phyloP scores from a whole-genome alignment of 2,329 filamentous ascomycete species.

The Saccharata proteae region DNA sequence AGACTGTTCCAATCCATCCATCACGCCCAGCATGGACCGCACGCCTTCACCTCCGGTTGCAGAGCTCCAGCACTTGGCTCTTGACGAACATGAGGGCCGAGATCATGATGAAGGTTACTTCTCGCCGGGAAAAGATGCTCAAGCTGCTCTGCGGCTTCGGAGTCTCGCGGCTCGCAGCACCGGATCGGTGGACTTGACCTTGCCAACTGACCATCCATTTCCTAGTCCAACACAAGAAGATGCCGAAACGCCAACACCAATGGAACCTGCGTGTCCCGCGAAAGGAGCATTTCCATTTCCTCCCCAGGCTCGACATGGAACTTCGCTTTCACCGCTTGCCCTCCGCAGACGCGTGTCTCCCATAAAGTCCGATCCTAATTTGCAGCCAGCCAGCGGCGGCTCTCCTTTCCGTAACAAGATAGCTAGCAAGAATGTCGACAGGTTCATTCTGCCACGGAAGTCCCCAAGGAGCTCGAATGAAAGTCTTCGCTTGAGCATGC shows the following conservation, averaged over 20 bases:
- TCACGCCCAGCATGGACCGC: too few species aligned
- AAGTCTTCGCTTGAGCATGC: conserved; percentile 41
- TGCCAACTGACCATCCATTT: conserved; percentile 2
- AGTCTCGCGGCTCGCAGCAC: too few species aligned
- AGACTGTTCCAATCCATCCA: too few species aligned
- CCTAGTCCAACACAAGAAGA: not conserved
- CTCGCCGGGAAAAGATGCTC: too few species aligned
- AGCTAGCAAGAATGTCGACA: conserved; percentile 35
- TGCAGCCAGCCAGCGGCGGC: conserved; percentile 16
- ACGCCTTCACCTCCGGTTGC: too few species aligned
- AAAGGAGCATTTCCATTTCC: conserved; percentile 12
- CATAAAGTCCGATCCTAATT: too few species aligned
- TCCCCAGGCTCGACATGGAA: conserved; percentile 2
- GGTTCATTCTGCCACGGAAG: conserved; percentile 43
- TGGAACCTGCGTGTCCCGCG: conserved; percentile 1
- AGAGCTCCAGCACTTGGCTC: too few species aligned
- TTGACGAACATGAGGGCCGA: too few species aligned
- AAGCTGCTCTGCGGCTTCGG: too few species aligned
- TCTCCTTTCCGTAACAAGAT: conserved; percentile 12
- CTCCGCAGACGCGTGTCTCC: conserved; percentile 11
- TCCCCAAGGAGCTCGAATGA: conserved; percentile 30
- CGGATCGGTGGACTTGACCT: conserved; percentile 6
- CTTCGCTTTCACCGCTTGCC: conserved; percentile 6
- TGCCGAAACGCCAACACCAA: not conserved
- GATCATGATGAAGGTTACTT: too few species aligned